Conservation (phyloP, 2,329 filamentous ascomycete genomes). For the Colletotrichum acutatum region DNA sequence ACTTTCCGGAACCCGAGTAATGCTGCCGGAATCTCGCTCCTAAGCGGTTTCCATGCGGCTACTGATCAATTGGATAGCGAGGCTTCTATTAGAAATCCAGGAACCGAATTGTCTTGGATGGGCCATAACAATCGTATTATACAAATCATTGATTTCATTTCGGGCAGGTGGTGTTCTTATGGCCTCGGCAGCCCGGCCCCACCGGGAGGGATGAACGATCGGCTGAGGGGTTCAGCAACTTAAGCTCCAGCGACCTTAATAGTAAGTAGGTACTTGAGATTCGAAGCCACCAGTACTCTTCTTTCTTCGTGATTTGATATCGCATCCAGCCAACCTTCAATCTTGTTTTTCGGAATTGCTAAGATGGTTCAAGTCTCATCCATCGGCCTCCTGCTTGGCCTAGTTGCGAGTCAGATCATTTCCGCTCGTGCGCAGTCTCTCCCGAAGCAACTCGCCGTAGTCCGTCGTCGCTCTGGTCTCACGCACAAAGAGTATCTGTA, state of each 20-base stretch:
- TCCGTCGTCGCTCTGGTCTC: constrained; percentile 15
- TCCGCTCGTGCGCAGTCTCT: not conserved
- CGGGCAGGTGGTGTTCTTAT: not conserved
- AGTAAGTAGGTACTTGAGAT: not conserved
- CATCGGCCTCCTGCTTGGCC: not conserved
- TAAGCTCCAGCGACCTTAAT: no score
- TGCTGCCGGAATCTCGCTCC: not conserved
- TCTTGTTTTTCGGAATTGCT: not conserved
- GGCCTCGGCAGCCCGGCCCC: not conserved
- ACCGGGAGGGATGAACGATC: not conserved
- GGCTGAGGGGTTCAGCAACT: no score
- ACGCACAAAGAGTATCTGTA: constrained; percentile 15
- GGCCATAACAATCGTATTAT: no score
- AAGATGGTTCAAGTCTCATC: not conserved
- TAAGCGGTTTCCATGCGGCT: not conserved
- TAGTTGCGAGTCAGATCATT: not conserved
- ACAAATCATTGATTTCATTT: not conserved
- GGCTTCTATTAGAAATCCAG: not conserved
- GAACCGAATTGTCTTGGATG: no score
- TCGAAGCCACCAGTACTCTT: fast-evolving
- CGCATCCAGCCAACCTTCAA: not conserved
- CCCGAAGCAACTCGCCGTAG: constrained; percentile 12
- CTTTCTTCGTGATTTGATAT: not conserved
- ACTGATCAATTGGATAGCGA: not conserved
- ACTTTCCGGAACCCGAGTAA: not conserved